phyloP scores from a whole-genome alignment of 495 filamentous ascomycete genomes.

The Aspergillus mulundensis region DNA sequence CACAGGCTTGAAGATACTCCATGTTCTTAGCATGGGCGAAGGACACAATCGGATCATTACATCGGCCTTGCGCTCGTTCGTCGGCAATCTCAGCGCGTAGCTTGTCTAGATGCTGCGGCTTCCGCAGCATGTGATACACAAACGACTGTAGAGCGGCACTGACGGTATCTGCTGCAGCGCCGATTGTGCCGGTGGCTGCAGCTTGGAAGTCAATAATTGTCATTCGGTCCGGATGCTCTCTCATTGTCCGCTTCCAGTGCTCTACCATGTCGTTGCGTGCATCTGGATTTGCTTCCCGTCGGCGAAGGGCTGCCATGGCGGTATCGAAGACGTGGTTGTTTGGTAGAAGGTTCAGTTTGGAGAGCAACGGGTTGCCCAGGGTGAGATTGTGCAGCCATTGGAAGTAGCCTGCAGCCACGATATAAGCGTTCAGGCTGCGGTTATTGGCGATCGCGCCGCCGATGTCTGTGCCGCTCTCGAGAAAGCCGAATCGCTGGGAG shows the following conservation, averaged over 20 bases:
- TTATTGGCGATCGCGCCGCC: conserved; percentile 38
- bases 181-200: conserved; percentile 35
- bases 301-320: conserved; percentile 30
- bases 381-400: conserved; percentile 34
- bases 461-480: conserved; percentile 37
- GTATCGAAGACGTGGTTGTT: conserved; percentile 41
- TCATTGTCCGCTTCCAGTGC: conserved; percentile 35
- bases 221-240: conserved; percentile 37
- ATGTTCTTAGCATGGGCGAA: conserved; percentile 26
- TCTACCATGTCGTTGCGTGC: conserved; percentile 41
- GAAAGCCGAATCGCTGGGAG: conserved; percentile 40
- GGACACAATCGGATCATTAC: conserved; percentile 23
- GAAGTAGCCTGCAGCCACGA: conserved; percentile 36
- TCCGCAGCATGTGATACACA: conserved; percentile 29
- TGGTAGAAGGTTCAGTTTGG: conserved; percentile 33
- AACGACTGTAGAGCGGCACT: conserved; percentile 35
- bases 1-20: conserved; percentile 36
- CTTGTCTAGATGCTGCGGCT: conserved; percentile 27
- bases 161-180: conserved; percentile 45
- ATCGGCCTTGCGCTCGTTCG: conserved; percentile 15
- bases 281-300: conserved; percentile 31
- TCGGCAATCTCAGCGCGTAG: conserved; percentile 34
- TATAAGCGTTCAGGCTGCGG: conserved; percentile 31
- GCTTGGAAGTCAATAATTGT: conserved; percentile 33
- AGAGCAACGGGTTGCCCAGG: conserved; percentile 38